phyloP scores from a whole-genome alignment of 345 rosid species.

The Pistacia vera region DNA sequence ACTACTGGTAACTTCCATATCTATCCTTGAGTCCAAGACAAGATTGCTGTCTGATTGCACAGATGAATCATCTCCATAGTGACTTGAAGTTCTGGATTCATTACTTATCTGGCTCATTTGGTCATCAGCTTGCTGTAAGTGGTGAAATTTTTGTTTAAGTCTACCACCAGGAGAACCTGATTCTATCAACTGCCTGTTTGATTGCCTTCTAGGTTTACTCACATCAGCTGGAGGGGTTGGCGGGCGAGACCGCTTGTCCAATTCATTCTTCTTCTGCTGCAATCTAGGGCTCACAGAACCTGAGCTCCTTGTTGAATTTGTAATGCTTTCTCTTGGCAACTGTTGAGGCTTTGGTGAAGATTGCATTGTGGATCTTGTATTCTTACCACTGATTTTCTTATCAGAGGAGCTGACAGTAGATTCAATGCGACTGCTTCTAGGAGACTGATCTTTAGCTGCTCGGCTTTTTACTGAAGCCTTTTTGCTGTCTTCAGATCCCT shows the following conservation, averaged over 20 bases:
- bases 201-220: slow-evolving; percentile 56
- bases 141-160: slow-evolving; percentile 46
- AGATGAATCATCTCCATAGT: slow-evolving; percentile 56
- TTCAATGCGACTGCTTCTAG: slow-evolving; percentile 45
- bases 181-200: slow-evolving; percentile 43
- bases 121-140: slow-evolving; percentile 56
- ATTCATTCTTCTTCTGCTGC: slow-evolving; percentile 75
- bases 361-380: slow-evolving; percentile 29
- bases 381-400: slow-evolving; percentile 53
- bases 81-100: slow-evolving; percentile 68
- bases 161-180: slow-evolving; percentile 65
- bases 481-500: slow-evolving; percentile 39
- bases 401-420: slow-evolving; percentile 41
- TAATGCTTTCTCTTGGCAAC: slow-evolving; percentile 46
- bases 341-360: slow-evolving; percentile 52
- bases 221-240: slow-evolving; percentile 83
- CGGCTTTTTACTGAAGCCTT: slow-evolving; percentile 39
- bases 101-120: slow-evolving; percentile 75
- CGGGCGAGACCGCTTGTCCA: slow-evolving; percentile 76
- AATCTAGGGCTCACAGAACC: slow-evolving; percentile 81
- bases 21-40: slow-evolving; percentile 35
- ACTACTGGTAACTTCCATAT: slow-evolving; percentile 35
- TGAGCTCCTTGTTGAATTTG: slow-evolving; percentile 47
- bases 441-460: slow-evolving; percentile 43
- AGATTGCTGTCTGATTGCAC: slow-evolving; percentile 52